A percentile compares a stretch with the other conserved stretches of the same genome.
Evolutionary conservation across 371 early-diverging fungal species (phyloP).

Genomic region (Caulochytrium protostelioides): DNA sequence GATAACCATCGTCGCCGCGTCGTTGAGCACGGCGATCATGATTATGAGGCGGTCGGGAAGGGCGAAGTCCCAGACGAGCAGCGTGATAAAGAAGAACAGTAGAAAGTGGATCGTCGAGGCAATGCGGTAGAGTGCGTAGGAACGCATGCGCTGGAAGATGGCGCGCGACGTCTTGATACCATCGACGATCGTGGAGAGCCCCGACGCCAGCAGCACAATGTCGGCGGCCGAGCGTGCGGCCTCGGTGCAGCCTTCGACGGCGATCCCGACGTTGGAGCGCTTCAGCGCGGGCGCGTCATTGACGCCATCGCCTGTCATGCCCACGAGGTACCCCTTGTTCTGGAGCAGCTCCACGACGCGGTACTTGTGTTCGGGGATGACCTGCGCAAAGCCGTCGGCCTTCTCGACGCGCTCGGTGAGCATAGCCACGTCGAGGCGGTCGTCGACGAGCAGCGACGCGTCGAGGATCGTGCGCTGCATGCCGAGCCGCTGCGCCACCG

Average conservation of each 20-base stretch:
- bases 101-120: constrained; percentile 79
- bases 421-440: constrained; percentile 6
- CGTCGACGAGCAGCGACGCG: constrained; percentile 16
- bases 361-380: constrained; percentile 62
- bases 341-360: constrained; percentile 55
- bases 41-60: constrained; percentile 62
- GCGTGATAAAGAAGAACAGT: constrained; percentile 74
- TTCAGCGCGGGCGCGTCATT: constrained; percentile 80
- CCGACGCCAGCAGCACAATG: constrained; percentile 70
- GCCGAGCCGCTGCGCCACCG: constrained; percentile 28
- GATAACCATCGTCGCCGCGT: constrained; percentile 76
- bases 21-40: constrained; percentile 57
- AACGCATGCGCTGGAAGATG: constrained; percentile 81
- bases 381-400: constrained; percentile 81
- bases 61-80: constrained; percentile 51
- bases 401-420: constrained; percentile 13
- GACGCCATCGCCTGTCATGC: constrained; percentile 72
- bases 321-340: constrained; percentile 46
- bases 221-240: constrained; percentile 90
- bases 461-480: constrained; percentile 24
- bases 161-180: constrained; percentile 42
- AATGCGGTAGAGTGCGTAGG: constrained; percentile 79
- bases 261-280: constrained; percentile 70
- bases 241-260: constrained; percentile 73
- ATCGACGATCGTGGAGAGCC: constrained; percentile 43